Percentiles rank a stretch among this genome's conserved stretches.
These are phyloP conservation scores for Debaryomyces sp. DNA, from an alignment of 1,139 yeast species.

Conservation along the genomic window DNA sequence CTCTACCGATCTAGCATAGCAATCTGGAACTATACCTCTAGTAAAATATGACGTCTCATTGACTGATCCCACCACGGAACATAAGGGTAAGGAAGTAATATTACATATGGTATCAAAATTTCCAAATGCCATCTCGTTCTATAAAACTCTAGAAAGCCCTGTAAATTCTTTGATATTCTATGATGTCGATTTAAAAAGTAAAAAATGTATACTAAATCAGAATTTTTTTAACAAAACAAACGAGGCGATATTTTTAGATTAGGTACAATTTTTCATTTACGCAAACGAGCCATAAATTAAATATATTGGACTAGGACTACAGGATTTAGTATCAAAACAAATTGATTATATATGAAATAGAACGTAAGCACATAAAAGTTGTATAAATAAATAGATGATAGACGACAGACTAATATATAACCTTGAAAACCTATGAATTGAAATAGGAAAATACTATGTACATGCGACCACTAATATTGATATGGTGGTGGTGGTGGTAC, in stretches of 20 bases:
- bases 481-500: conserved; percentile 17
- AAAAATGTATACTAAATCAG: neutral
- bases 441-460: conserved; percentile 1
- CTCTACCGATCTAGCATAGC: conserved; percentile 85
- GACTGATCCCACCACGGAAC: conserved; percentile 60
- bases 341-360: neutral
- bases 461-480: conserved; percentile 7
- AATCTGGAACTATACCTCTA: conserved; percentile 68
- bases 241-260: conserved; percentile 4
- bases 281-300: neutral
- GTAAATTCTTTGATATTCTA: neutral
- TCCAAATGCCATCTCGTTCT: conserved; percentile 56
- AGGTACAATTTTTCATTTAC: neutral
- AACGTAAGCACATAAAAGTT: neutral
- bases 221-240: conserved; percentile 4
- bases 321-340: neutral
- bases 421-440: neutral
- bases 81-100: conserved; percentile 74
- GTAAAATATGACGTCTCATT: conserved; percentile 30
- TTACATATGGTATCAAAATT: conserved; percentile 68
- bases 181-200: neutral
- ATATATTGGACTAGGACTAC: neutral
- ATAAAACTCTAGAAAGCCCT: neutral
- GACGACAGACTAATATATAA: neutral
- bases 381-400: neutral